phyloP scores from a whole-genome alignment of 2,329 filamentous ascomycete species.

The Didymella pomorum region DNA sequence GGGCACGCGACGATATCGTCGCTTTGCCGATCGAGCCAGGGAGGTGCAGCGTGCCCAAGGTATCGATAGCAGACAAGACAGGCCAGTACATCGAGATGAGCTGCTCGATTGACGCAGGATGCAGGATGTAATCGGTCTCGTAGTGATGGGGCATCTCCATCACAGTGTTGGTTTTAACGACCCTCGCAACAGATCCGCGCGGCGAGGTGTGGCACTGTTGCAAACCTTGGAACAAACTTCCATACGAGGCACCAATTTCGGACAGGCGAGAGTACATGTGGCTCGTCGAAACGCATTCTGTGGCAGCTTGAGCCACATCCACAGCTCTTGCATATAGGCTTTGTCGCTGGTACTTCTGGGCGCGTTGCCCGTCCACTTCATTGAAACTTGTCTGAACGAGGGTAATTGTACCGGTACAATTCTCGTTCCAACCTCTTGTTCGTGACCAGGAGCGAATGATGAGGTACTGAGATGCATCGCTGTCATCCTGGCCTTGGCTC shows the following conservation, averaged over 20 bases:
- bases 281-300: conserved; percentile 24
- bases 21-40: conserved; percentile 37
- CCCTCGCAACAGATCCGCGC: conserved; percentile 35
- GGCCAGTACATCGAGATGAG: conserved; percentile 43
- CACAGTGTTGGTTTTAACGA: conserved; percentile 29
- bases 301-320: conserved; percentile 13
- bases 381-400: conserved; percentile 51
- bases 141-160: conserved; percentile 39
- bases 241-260: conserved; percentile 60
- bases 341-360: conserved; percentile 9
- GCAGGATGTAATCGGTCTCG: conserved; percentile 38
- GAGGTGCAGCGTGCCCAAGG: conserved; percentile 29
- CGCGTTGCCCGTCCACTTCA: conserved; percentile 50
- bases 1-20: conserved; percentile 28
- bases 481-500: conserved; percentile 1
- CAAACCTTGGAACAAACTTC: conserved; percentile 61
- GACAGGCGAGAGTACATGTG: conserved; percentile 59
- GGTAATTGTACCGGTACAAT: conserved; percentile 58
- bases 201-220: conserved; percentile 55
- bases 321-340: conserved; percentile 24
- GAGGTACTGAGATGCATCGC: conserved; percentile 48
- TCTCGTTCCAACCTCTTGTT: conserved; percentile 64
- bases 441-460: conserved; percentile 63
- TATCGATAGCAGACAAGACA: conserved; percentile 24
- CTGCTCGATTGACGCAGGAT: conserved; percentile 38